phyloP scores from a whole-genome alignment of 2,329 filamentous ascomycete genomes.

The Dendryphion nanum region DNA sequence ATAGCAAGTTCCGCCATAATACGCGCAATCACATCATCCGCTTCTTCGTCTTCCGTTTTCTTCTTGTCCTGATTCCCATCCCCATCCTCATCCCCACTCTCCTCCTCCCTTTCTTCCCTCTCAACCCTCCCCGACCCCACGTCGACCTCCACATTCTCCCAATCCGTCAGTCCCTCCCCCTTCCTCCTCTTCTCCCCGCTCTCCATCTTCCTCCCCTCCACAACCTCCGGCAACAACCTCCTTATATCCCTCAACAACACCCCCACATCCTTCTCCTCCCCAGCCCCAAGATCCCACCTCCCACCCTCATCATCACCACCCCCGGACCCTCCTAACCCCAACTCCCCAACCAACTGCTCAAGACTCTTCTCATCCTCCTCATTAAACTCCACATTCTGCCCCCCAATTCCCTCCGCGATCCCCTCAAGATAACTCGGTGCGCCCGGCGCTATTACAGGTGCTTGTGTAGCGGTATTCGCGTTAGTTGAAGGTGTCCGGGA shows the following conservation, averaged over 20 bases:
- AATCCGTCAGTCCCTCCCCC: constrained; percentile 22
- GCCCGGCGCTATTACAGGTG: constrained; percentile 25
- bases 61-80: constrained; percentile 21
- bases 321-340: constrained; percentile 17
- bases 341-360: constrained; percentile 47
- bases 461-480: background rate
- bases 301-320: background rate
- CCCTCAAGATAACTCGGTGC: constrained; percentile 35
- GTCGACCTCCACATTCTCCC: constrained; percentile 32
- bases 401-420: constrained; percentile 27
- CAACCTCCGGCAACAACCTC: constrained; percentile 37
- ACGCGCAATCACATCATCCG: constrained; percentile 47
- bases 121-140: constrained; percentile 20
- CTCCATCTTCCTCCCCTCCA: constrained; percentile 9
- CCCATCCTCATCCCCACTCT: constrained; percentile 13
- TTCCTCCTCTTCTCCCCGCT: background rate
- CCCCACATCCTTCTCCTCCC: constrained; percentile 43
- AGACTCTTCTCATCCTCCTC: constrained; percentile 45
- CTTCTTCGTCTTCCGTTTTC: constrained; percentile 38
- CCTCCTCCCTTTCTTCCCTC: constrained; percentile 8
- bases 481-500: constrained; percentile 16
- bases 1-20: constrained; percentile 48
- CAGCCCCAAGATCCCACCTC: constrained; percentile 37
- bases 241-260: constrained; percentile 42
- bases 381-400: constrained; percentile 29